Conservation (phyloP, 2,329 filamentous ascomycete species). For the Fusarium newnesense region DNA sequence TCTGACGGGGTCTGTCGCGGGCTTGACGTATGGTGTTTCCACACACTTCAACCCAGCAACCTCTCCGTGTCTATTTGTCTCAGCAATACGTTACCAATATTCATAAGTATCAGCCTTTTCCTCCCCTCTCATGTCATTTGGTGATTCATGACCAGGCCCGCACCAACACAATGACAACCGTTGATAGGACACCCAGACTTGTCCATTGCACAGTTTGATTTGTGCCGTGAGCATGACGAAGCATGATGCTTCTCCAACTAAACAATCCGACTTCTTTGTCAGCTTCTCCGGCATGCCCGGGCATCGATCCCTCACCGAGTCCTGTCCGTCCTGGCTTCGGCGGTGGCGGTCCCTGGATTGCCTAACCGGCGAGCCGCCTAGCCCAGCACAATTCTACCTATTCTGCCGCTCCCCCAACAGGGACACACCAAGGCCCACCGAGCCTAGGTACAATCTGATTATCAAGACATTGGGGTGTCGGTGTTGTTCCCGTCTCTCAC, state of each 20-base stretch:
- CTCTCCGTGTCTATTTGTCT: conserved; percentile 5
- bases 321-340: conserved; percentile 29
- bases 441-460: conserved; percentile 16
- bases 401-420: conserved; percentile 31
- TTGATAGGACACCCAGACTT: conserved; percentile 4
- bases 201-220: conserved; percentile 1
- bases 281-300: conserved; percentile 39
- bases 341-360: conserved; percentile 33
- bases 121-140: not conserved
- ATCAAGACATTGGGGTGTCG: conserved; percentile 33
- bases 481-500: conserved; percentile 39
- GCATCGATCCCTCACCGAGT: conserved; percentile 41
- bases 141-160: conserved; percentile 5
- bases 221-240: conserved; percentile 40
- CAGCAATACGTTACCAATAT: conserved; percentile 17
- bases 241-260: conserved; percentile 32
- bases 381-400: not conserved
- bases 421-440: conserved; percentile 41
- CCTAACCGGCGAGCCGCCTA: not conserved
- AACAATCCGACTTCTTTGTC: conserved; percentile 33
- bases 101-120: conserved; percentile 21
- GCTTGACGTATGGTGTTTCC: conserved; percentile 37
- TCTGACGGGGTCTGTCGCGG: conserved; percentile 27
- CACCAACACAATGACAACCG: not conserved
- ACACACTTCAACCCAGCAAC: conserved; percentile 19